phyloP scores from a whole-genome alignment of 352 stramenopile genomes.

The Phytophthora fragariae region DNA sequence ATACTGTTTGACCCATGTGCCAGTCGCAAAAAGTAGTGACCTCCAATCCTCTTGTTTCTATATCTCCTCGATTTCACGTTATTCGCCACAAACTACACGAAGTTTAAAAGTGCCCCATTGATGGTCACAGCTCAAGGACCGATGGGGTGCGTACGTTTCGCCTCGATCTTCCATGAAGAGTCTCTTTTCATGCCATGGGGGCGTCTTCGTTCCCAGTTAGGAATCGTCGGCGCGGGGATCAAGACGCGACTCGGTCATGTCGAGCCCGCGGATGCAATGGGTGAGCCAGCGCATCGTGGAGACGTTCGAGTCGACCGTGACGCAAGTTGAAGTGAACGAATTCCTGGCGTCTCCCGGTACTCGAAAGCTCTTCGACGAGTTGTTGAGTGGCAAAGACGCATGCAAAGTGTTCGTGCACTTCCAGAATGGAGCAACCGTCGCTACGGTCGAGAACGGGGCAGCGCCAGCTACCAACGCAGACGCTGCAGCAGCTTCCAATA shows the following conservation, averaged over 20 bases:
- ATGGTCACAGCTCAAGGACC: background rate
- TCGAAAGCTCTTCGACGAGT: conserved; percentile 79
- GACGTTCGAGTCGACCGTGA: conserved; percentile 78
- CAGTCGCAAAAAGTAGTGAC: no score
- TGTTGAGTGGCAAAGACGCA: conserved; percentile 73
- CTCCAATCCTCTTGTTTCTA: no score
- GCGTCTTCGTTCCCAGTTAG: conserved; percentile 26
- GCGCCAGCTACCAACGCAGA: conserved; percentile 1
- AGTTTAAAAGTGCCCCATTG: no score
- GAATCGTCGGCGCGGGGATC: conserved; percentile 17
- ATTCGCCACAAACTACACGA: no score
- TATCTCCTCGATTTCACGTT: no score
- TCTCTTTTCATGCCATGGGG: conserved; percentile 13
- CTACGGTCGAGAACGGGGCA: conserved; percentile 19
- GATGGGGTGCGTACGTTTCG: conserved; percentile 30
- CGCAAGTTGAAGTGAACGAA: conserved; percentile 59
- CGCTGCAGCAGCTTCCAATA: conserved; percentile 18
- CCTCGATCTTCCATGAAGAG: conserved; percentile 34
- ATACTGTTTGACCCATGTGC: no score
- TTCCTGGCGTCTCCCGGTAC: conserved; percentile 64
- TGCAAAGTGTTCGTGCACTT: conserved; percentile 86
- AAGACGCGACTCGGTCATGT: conserved; percentile 51
- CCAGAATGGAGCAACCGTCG: conserved; percentile 28
- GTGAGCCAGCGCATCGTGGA: conserved; percentile 78
- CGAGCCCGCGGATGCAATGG: conserved; percentile 86